Conservation (phyloP, 2,329 filamentous ascomycete genomes). For the Stagonosporopsis vannaccii region DNA sequence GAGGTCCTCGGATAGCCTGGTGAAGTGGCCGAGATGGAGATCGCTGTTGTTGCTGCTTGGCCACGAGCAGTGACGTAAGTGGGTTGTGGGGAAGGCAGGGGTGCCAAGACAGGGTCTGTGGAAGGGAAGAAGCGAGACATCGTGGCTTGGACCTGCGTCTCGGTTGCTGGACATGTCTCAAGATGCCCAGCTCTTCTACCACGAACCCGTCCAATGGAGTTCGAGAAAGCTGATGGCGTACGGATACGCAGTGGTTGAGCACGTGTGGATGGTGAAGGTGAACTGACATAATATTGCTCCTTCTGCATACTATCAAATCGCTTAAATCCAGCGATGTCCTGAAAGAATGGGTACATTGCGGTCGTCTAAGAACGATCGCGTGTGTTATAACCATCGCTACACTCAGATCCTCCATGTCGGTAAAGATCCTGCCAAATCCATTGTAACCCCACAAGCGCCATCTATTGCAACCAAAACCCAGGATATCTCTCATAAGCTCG, state of each 20-base stretch:
- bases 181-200: not conserved
- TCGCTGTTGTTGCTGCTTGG: not conserved
- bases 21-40: too few species aligned
- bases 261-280: not conserved
- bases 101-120: conserved; percentile 1
- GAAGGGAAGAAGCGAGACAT: conserved; percentile 3
- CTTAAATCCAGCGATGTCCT: not conserved
- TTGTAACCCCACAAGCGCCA: conserved; percentile 12
- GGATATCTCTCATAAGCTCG: conserved; percentile 44
- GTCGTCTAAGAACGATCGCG: conserved; percentile 3
- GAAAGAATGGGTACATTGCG: not conserved
- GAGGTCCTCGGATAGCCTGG: not conserved
- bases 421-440: conserved; percentile 1
- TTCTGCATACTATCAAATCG: not conserved
- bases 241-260: not conserved
- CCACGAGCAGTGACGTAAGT: conserved; percentile 2
- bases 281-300: conserved; percentile 1
- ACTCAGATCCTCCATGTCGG: not conserved
- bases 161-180: not conserved
- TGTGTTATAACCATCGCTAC: not conserved
- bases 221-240: not conserved
- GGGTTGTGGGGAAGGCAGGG: not conserved
- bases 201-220: not conserved
- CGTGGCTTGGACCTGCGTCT: conserved; percentile 3
- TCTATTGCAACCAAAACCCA: conserved; percentile 22